Percentiles rank a stretch among this genome's conserved stretches.
Conservation (phyloP, 2,329 filamentous ascomycete genomes). For the Penicillium sclerotiorum region DNA sequence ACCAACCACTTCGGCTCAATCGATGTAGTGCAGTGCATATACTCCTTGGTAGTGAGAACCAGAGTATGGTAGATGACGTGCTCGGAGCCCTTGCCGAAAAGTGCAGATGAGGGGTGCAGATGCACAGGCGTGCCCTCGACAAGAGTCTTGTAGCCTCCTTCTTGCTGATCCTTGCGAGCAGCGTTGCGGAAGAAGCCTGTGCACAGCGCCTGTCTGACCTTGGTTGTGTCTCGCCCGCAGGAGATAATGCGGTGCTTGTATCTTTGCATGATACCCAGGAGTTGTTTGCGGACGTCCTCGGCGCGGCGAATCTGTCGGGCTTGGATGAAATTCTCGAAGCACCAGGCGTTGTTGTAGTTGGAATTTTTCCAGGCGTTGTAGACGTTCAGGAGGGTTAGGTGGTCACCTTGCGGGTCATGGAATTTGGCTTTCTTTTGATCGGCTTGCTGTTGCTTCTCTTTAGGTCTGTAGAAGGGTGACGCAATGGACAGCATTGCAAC, state of each 20-base stretch:
- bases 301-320: constrained; percentile 84
- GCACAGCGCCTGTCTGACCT: constrained; percentile 86
- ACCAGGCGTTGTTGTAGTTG: constrained; percentile 84
- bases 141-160: constrained; percentile 96
- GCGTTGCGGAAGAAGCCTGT: constrained; percentile 94
- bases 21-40: constrained; percentile 91
- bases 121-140: constrained; percentile 95
- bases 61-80: constrained; percentile 85
- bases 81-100: constrained; percentile 95
- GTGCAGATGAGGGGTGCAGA: constrained; percentile 84
- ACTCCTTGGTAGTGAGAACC: constrained; percentile 72
- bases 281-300: constrained; percentile 88
- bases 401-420: constrained; percentile 91
- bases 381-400: constrained; percentile 91
- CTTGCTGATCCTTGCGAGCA: constrained; percentile 90
- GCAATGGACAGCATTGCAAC: constrained; percentile 90
- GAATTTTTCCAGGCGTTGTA: constrained; percentile 96
- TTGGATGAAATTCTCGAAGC: constrained; percentile 97
- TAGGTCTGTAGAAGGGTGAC: constrained; percentile 89
- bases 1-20: constrained; percentile 96
- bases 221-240: constrained; percentile 83
- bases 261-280: constrained; percentile 90
- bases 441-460: constrained; percentile 94
- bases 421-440: constrained; percentile 98
- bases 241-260: constrained; percentile 81